Evolutionary conservation across 306 rosid species (phyloP), one percentile per base, ranked within the genome.

Genomic region (Medicago ruthenica): DNA sequence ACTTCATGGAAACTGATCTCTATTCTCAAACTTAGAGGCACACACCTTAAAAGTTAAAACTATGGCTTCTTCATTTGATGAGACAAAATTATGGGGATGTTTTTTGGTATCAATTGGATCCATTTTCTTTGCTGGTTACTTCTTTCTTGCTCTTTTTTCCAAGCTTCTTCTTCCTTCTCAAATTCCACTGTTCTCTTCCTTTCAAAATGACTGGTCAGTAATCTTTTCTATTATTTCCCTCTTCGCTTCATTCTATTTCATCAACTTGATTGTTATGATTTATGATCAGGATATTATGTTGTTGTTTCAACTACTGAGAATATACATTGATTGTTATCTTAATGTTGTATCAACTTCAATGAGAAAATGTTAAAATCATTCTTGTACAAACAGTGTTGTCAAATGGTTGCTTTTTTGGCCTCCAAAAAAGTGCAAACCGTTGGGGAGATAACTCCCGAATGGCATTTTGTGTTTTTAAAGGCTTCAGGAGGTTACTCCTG

Each of bases 171-270:
- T 91, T 7, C 90, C 90, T 6, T 91, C 91, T 1, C 60, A 78
- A 18, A 57, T 83, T 50, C 36, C 88, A 27, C 41, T 91, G 44
- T 68, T 88, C 48, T 84, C 91, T 51, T 80, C 90, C 63, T 34
- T 93, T 37, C 97, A 94, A 83, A 87, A 88, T 20, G 97, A 94
- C 85, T 87, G 98, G 97, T 91, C 80, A 76, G 71, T 4, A 16
- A 42, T 34, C 0, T 4, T 16, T 15, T 67, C 60, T 9, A 57
- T 70, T 15, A 61, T 41, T 6, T 17, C 0, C 8, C 6, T 3
- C 36, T 24, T 3, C 3, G 2, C 3, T 24, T 24, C 27, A 24
- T 24, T 24, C 27, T 24, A 24, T 1, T 24, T 3, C 37, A 34
- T 4, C 7, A 34, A 34, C 5, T 34, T 31, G 2, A 24, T 24